A percentile compares a stretch with the other conserved stretches of the same genome.
Evolutionary conservation across 305 asterid species (phyloP).

Genomic region (Andrographis paniculata): DNA sequence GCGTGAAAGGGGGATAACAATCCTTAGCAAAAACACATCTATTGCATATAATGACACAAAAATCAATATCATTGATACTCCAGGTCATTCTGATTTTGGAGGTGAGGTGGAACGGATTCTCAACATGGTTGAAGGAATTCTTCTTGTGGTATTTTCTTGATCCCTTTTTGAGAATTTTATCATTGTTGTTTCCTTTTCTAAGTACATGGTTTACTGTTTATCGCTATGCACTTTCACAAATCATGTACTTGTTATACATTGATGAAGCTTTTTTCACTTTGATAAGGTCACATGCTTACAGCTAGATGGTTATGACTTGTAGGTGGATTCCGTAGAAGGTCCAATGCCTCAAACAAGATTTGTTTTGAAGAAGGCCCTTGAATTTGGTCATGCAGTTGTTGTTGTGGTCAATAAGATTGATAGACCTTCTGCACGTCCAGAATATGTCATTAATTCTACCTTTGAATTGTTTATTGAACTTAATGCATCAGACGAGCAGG

Average conservation of each 20-base stretch:
- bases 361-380: slow-evolving; percentile 98
- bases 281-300: slow-evolving; percentile 17
- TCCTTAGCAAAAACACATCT: slow-evolving; percentile 97
- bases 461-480: slow-evolving; percentile 94
- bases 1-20: slow-evolving; percentile 98
- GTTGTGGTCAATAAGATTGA: slow-evolving; percentile 98
- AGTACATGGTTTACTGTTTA: background rate
- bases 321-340: slow-evolving; percentile 99
- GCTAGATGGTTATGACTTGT: slow-evolving; percentile 22
- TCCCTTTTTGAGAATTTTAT: background rate
- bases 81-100: slow-evolving; percentile 99
- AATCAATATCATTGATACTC: slow-evolving; percentile 93
- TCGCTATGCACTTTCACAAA: too few relatives aligned
- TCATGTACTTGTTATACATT: too few relatives aligned
- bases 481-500: slow-evolving; percentile 98
- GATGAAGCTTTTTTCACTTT: slow-evolving; percentile 9
- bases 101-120: slow-evolving; percentile 99
- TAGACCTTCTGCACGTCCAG: slow-evolving; percentile 96
- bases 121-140: slow-evolving; percentile 99
- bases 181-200: background rate
- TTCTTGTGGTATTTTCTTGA: slow-evolving; percentile 66
- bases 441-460: slow-evolving; percentile 85
- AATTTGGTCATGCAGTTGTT: slow-evolving; percentile 93
- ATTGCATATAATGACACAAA: slow-evolving; percentile 81
- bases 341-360: slow-evolving; percentile 99